Conservation (phyloP, 179 eudicot genomes). For the Heliamphora pulchella region DNA sequence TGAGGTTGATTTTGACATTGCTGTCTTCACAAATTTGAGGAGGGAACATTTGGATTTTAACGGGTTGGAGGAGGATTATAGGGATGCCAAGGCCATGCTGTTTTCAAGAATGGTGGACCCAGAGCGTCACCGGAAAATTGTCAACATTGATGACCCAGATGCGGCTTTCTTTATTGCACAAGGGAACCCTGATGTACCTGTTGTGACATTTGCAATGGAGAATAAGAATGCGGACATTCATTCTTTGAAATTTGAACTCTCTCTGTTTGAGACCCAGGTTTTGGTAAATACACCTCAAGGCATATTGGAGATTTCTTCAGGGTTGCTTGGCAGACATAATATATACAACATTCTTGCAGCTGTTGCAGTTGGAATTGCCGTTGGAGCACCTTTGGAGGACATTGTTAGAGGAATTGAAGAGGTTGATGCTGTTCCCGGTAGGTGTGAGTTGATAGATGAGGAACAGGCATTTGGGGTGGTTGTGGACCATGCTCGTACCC, state of each 20-base stretch:
- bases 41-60: slow-evolving; percentile 52
- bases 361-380: slow-evolving; percentile 92
- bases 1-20: slow-evolving; percentile 93
- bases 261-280: slow-evolving; percentile 92
- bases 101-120: slow-evolving; percentile 93
- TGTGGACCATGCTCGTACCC: slow-evolving; percentile 85
- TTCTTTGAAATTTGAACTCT: slow-evolving; percentile 73
- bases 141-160: slow-evolving; percentile 80
- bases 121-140: slow-evolving; percentile 77
- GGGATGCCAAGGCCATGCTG: slow-evolving; percentile 53
- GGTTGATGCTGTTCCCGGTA: slow-evolving; percentile 93
- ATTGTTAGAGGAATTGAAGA: slow-evolving; percentile 98
- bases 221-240: slow-evolving; percentile 86
- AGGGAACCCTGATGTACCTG: slow-evolving; percentile 87
- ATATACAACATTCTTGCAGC: slow-evolving; percentile 89
- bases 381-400: slow-evolving; percentile 92
- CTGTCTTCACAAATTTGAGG: slow-evolving; percentile 72
- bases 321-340: slow-evolving; percentile 86
- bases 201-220: slow-evolving; percentile 77
- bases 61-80: slow-evolving; percentile 70
- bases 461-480: slow-evolving; percentile 97
- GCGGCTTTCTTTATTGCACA: slow-evolving; percentile 60
- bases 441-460: slow-evolving; percentile 96
- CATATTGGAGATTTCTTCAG: slow-evolving; percentile 91
- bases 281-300: slow-evolving; percentile 87